These are phyloP conservation scores for Aristolochia californica DNA, from an alignment of 164 flowering plant genomes.

Conservation along the genomic window DNA sequence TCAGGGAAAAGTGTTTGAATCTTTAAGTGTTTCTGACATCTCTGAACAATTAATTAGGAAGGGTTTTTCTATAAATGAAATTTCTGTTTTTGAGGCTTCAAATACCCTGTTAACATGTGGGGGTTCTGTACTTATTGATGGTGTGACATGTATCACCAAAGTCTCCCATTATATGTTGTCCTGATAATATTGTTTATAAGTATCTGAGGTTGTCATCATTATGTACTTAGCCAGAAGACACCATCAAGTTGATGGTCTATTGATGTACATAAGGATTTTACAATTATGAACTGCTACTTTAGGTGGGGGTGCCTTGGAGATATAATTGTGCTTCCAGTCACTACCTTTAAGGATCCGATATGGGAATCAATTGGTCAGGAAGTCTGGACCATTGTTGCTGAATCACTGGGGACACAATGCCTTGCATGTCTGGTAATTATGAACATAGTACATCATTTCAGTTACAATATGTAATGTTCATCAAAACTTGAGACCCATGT, in stretches of 20 bases:
- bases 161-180: constrained; percentile 26
- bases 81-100: constrained; percentile 31
- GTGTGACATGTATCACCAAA: constrained; percentile 36
- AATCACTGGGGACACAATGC: constrained; percentile 55
- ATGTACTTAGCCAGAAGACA: background rate
- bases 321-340: constrained; percentile 70
- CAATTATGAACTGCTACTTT: background rate
- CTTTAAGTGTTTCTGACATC: constrained; percentile 14
- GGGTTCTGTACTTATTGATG: constrained; percentile 36
- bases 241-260: background rate
- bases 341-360: constrained; percentile 60
- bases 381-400: constrained; percentile 71
- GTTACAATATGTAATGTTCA: too few relatives aligned
- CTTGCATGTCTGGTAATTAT: constrained; percentile 82
- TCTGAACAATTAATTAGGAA: constrained; percentile 8
- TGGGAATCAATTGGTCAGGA: constrained; percentile 66
- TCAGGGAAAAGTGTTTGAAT: constrained; percentile 15
- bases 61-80: constrained; percentile 13
- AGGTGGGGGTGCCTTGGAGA: constrained; percentile 96
- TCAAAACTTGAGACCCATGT: too few relatives aligned
- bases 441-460: too few relatives aligned
- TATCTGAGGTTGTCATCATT: background rate
- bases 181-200: background rate
- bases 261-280: background rate
- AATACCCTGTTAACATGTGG: constrained; percentile 41